phyloP scores from a whole-genome alignment of 2,329 filamentous ascomycete species.

The Exophiala aquamarina region DNA sequence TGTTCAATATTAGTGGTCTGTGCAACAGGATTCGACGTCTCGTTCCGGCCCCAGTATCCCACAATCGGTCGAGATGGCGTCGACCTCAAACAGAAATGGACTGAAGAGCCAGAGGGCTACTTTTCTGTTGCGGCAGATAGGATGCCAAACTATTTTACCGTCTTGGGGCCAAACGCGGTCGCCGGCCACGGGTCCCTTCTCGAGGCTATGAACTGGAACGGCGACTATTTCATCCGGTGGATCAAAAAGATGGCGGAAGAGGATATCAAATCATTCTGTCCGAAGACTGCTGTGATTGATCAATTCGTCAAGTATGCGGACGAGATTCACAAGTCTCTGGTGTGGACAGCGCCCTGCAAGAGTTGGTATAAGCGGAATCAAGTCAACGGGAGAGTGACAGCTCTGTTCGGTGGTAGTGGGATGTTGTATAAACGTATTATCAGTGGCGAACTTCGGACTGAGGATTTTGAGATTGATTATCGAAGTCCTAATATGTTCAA shows the following conservation, averaged over 20 bases:
- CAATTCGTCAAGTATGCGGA: conserved; percentile 50
- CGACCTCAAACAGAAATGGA: conserved; percentile 31
- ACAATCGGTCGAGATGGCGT: conserved; percentile 3
- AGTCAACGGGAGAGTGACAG: conserved; percentile 44
- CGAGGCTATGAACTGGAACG: conserved; percentile 26
- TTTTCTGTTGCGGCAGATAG: conserved; percentile 3
- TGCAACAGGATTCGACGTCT: conserved; percentile 26
- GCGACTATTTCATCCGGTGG: conserved; percentile 48
- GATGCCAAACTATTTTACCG: conserved; percentile 30
- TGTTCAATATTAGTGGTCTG: conserved; percentile 14
- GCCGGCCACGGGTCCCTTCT: conserved; percentile 25
- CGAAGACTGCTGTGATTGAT: conserved; percentile 44
- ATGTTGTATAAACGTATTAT: background rate
- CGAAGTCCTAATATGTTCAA: conserved; percentile 44
- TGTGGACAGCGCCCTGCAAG: conserved; percentile 2
- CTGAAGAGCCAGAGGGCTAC: conserved; percentile 25
- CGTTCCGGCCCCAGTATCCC: conserved; percentile 10
- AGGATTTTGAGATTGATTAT: conserved; percentile 52
- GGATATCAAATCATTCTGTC: conserved; percentile 30
- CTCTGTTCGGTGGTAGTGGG: conserved; percentile 45
- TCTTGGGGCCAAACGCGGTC: conserved; percentile 25
- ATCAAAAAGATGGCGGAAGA: conserved; percentile 49
- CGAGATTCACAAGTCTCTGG: conserved; percentile 44
- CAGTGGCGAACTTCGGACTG: conserved; percentile 33
- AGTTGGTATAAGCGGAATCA: conserved; percentile 52